phyloP scores from a whole-genome alignment of 805 yeast species.

The Barnettozyma siamensis region DNA sequence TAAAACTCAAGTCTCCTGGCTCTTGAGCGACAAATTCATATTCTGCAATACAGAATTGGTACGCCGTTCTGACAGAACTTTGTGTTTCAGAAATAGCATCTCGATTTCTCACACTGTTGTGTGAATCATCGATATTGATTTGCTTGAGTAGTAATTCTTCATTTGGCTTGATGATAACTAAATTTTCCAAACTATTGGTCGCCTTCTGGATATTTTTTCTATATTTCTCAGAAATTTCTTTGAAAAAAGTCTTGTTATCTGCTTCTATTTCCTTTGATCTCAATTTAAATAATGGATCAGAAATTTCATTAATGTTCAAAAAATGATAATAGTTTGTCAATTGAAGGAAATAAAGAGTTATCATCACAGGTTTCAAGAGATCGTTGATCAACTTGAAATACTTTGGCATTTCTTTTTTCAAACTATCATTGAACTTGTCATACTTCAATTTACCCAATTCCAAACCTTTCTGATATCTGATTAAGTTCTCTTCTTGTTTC shows the following conservation, averaged over 20 bases:
- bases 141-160: slow-evolving; percentile 1
- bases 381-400: slow-evolving; percentile 31
- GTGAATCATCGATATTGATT: neutral
- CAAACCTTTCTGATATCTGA: slow-evolving; percentile 27
- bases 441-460: slow-evolving; percentile 31
- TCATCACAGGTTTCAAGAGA: slow-evolving; percentile 26
- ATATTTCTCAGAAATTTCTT: slow-evolving; percentile 6
- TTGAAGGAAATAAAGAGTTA: slow-evolving; percentile 34
- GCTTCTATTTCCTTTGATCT: slow-evolving; percentile 9
- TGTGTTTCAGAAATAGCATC: slow-evolving; percentile 1
- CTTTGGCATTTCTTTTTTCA: slow-evolving; percentile 43
- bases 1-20: slow-evolving; percentile 38
- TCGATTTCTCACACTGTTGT: neutral
- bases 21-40: slow-evolving; percentile 34
- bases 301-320: slow-evolving; percentile 10
- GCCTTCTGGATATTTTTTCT: slow-evolving; percentile 2
- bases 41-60: slow-evolving; percentile 32
- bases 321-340: slow-evolving; percentile 32
- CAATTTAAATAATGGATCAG: slow-evolving; percentile 8
- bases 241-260: slow-evolving; percentile 3
- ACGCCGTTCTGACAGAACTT: slow-evolving; percentile 12
- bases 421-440: slow-evolving; percentile 30
- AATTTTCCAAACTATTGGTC: slow-evolving; percentile 1
- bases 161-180: slow-evolving; percentile 8
- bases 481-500: slow-evolving; percentile 32